phyloP scores from a whole-genome alignment of 1,284 basidiomycete genomes.

The Trichosporon ovoides region DNA sequence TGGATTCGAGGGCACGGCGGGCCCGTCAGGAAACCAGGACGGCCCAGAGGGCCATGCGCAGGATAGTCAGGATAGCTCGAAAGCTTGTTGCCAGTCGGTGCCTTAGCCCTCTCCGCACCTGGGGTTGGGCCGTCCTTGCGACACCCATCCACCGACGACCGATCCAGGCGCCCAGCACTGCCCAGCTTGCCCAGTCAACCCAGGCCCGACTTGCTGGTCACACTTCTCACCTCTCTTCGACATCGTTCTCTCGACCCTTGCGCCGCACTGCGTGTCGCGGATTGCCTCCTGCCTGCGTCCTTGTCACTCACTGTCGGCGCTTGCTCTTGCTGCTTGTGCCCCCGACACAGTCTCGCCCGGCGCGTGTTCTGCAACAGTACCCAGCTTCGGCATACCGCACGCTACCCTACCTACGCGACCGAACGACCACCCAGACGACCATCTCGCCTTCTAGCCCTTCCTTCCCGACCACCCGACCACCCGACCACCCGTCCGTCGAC shows the following conservation, averaged over 20 bases:
- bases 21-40: not conserved
- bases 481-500: too few species aligned
- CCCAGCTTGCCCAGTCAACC: too few species aligned
- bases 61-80: constrained; percentile 5
- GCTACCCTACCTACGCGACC: not conserved
- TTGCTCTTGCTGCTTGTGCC: not conserved
- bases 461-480: too few species aligned
- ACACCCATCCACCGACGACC: not conserved
- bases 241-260: not conserved
- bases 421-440: not conserved
- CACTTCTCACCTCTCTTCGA: not conserved
- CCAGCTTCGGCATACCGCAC: not conserved
- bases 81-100: constrained; percentile 1
- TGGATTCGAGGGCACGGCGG: not conserved
- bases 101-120: not conserved
- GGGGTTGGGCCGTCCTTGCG: not conserved
- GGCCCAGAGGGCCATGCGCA: not conserved
- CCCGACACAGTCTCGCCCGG: not conserved
- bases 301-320: not conserved
- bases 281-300: not conserved
- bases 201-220: not conserved
- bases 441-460: not conserved
- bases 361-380: not conserved
- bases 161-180: not conserved
- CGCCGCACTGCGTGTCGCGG: not conserved